A percentile compares a stretch with the other conserved stretches of the same genome.
Evolutionary conservation across 768 basidiomycete genomes (phyloP).

Genomic region (Agaricus sinodeliciosus): DNA sequence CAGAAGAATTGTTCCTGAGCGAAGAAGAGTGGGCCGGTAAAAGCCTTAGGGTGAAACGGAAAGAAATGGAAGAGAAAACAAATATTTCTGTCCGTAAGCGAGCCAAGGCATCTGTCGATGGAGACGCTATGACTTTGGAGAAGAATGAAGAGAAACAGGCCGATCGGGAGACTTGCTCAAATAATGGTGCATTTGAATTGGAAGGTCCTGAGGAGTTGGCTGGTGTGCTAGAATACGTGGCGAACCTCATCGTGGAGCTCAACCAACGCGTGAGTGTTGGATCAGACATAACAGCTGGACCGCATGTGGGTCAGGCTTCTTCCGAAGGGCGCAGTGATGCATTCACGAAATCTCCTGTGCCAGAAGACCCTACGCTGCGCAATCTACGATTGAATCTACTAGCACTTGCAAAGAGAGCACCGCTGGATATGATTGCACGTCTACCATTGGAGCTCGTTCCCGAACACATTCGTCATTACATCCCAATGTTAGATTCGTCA

Average conservation of each 20-base stretch:
- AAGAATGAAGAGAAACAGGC: conserved; percentile 14
- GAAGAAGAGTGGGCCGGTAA: conserved; percentile 49
- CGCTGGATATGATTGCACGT: conserved; percentile 61
- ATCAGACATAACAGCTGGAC: background rate
- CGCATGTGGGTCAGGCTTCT: too few species aligned
- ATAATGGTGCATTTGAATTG: conserved; percentile 21
- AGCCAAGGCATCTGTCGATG: background rate
- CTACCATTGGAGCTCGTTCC: conserved; percentile 62
- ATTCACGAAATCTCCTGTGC: background rate
- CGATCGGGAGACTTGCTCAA: conserved; percentile 21
- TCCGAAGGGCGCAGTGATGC: background rate
- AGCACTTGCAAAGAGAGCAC: conserved; percentile 72
- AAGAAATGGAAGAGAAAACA: conserved; percentile 12
- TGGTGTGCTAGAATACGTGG: conserved; percentile 53
- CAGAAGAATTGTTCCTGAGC: conserved; percentile 41
- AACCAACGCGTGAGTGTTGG: conserved; percentile 21
- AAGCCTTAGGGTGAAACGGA: conserved; percentile 27
- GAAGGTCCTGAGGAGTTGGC: conserved; percentile 45
- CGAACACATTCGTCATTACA: conserved; percentile 54
- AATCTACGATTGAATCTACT: conserved; percentile 68
- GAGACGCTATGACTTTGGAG: conserved; percentile 21
- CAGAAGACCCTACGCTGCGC: conserved; percentile 45
- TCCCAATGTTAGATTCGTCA: conserved; percentile 43
- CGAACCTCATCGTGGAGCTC: conserved; percentile 41
- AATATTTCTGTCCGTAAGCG: conserved; percentile 8